Conservation (phyloP, 371 early-diverging fungal genomes). For the Actinomucor elegans region DNA sequence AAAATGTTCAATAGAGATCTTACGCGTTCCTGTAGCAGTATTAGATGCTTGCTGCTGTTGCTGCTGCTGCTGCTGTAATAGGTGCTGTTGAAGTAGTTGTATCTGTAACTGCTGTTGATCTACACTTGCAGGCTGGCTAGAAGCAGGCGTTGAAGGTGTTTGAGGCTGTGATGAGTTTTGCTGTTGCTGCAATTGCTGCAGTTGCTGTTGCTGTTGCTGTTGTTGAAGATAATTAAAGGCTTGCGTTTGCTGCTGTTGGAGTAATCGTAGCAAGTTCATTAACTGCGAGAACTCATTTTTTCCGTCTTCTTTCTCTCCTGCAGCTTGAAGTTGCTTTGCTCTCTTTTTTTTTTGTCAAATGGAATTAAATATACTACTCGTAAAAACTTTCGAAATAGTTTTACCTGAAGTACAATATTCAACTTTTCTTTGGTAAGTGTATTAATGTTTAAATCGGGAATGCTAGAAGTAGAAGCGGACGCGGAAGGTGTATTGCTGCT, state of each 20-base stretch:
- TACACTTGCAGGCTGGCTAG: neutral
- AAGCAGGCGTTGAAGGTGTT: slow-evolving; percentile 14
- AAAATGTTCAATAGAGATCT: too few species aligned
- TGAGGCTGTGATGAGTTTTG: slow-evolving; percentile 46
- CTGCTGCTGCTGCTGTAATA: slow-evolving; percentile 28
- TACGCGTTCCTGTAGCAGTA: too few species aligned
- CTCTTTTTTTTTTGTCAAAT: slow-evolving; percentile 12
- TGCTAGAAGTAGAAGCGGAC: neutral
- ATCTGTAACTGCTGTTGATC: slow-evolving; percentile 40
- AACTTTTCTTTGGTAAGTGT: slow-evolving; percentile 38
- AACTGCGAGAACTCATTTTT: slow-evolving; percentile 68
- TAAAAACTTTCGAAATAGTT: neutral
- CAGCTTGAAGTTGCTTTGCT: slow-evolving; percentile 49
- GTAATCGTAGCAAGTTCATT: slow-evolving; percentile 60
- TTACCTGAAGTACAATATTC: slow-evolving; percentile 36
- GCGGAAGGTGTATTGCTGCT: neutral
- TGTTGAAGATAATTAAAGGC: slow-evolving; percentile 9
- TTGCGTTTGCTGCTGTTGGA: slow-evolving; percentile 42
- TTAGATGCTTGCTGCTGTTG: slow-evolving; percentile 12
- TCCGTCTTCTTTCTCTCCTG: slow-evolving; percentile 72
- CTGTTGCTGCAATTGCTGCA: slow-evolving; percentile 62
- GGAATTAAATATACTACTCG: neutral
- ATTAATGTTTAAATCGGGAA: slow-evolving; percentile 23
- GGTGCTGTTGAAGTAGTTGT: slow-evolving; percentile 28
- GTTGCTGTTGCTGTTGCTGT: slow-evolving; percentile 35